Base-by-base conservation (phyloP, 441 rosid species). In the Bocquillonia castaneifolia region DNA sequence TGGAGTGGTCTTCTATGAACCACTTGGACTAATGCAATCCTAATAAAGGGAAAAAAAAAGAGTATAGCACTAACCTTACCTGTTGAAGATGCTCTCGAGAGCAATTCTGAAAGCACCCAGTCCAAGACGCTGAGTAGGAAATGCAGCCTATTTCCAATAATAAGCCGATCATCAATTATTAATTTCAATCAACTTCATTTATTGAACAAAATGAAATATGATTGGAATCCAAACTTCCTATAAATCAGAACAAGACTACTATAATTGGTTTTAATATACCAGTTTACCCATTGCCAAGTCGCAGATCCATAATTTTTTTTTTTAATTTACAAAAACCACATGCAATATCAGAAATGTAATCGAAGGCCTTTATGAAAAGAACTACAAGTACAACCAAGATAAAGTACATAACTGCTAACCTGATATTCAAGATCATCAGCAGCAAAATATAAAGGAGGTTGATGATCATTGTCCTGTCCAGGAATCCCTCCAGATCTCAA, bases 371-470 rank as follows among this genome's bases (percentile, higher is more conserved):
- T 20, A n/a, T 23, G 28, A 29, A 20, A 61, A 52, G 18, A 20
- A 10, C 44, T 2, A 42, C 1, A 44, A 34, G 37, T 18, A 20
- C 18, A n/a, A 29, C 32, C 7, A 57, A 36, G 59, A 17, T 2
- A 3, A 2, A 18, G 23, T 13, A 39, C 47, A 68, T 32, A 22
- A 54, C 22, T 64, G 59, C 62, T 22, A 69, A 81, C 89, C 87
- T 83, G 87, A 78, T 84, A 86, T 68, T 83, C 80, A 59, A 86
- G 86, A 74, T 84, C 87, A 54, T 86, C 89, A 56, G 86, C 86
- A 15, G 91, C 86, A 66, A 86, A 84, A 78, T 78, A 81, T 51
- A 84, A 40, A 57, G 79, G 80, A 29, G 82, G 85, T 64, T 81
- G 88, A 51, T 20, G 54, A 44, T 83, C 78, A 69, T 59, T 68